phyloP scores from a whole-genome alignment of 2,329 filamentous ascomycete genomes.

The Fusarium musae region DNA sequence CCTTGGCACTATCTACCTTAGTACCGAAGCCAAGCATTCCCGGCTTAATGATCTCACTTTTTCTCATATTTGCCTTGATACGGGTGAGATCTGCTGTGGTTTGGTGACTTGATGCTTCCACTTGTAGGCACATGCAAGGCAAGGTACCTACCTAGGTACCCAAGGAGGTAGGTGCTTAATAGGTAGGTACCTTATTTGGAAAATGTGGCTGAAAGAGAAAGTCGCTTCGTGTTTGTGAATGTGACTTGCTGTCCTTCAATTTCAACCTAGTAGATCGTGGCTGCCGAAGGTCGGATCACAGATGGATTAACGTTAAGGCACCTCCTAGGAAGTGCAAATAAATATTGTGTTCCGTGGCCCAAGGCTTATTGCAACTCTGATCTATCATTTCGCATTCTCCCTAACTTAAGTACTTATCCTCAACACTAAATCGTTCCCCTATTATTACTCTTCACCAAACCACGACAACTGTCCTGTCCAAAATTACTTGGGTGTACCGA shows the following conservation, averaged over 20 bases:
- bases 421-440: neutral
- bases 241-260: neutral
- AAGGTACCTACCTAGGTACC: too few species aligned
- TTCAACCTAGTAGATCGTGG: neutral
- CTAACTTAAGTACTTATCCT: slow-evolving; percentile 4
- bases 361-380: neutral
- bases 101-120: neutral
- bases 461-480: neutral
- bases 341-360: neutral
- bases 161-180: neutral
- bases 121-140: neutral
- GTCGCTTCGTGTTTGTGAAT: neutral
- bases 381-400: slow-evolving; percentile 8
- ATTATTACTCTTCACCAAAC: neutral
- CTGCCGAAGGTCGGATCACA: neutral
- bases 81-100: neutral
- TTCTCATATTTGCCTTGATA: neutral
- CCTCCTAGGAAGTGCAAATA: neutral
- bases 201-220: neutral
- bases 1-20: neutral
- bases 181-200: neutral
- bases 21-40: neutral
- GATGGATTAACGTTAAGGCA: neutral
- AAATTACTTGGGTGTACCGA: neutral
- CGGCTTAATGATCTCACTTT: neutral